Evolutionary conservation across 306 rosid genomes (phyloP).

Genomic region (Cicer arietinum): DNA sequence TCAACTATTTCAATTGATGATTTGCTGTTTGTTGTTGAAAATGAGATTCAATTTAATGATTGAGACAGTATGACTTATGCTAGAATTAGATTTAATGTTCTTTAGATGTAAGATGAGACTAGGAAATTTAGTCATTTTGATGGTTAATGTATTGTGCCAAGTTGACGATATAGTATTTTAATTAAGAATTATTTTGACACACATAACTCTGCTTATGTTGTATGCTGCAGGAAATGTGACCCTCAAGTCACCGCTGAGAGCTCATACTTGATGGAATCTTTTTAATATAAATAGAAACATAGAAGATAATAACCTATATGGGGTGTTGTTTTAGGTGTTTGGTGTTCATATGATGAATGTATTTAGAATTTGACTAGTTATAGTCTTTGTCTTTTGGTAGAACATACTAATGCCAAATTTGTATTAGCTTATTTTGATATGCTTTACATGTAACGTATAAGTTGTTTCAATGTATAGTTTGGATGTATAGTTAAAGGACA

Average conservation of each 20-base stretch:
- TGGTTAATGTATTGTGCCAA: not conserved
- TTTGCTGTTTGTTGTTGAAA: not conserved
- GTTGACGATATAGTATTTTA: constrained; percentile 2
- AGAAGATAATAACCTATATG: constrained; percentile 22
- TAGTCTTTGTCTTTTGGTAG: constrained; percentile 12
- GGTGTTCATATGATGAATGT: not conserved
- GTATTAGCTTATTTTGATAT: constrained; percentile 24
- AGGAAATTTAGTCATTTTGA: constrained; percentile 9
- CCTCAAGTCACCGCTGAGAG: constrained; percentile 47
- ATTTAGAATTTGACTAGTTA: constrained; percentile 34
- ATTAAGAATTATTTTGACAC: not conserved
- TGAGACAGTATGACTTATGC: not conserved
- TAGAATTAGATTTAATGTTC: not conserved
- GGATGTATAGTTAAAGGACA: not conserved
- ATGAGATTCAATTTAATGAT: constrained; percentile 1
- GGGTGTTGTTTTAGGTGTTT: constrained; percentile 20
- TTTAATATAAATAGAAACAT: constrained; percentile 22
- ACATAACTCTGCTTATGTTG: constrained; percentile 4
- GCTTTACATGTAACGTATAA: constrained; percentile 26
- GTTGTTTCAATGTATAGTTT: constrained; percentile 40
- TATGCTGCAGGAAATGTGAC: constrained; percentile 54
- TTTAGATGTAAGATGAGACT: not conserved
- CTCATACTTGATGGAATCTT: constrained; percentile 51
- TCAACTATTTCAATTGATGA: constrained; percentile 13
- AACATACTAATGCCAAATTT: constrained; percentile 3